phyloP scores from a whole-genome alignment of 306 rosid genomes.

The Vigna radiata region DNA sequence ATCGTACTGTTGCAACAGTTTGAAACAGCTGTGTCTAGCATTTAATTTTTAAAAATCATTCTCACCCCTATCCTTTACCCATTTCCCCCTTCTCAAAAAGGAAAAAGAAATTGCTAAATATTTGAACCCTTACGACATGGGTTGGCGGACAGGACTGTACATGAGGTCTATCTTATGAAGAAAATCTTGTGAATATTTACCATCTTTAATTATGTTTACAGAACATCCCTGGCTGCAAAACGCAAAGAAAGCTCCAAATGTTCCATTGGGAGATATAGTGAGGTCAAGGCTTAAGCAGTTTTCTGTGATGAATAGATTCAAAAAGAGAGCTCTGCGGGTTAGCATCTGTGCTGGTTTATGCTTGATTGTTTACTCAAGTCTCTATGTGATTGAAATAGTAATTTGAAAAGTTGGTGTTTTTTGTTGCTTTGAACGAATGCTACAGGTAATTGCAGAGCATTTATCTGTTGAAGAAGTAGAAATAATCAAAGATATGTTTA shows the following conservation, averaged over 20 bases:
- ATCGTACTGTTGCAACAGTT: constrained; percentile 15
- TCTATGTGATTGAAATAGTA: constrained; percentile 21
- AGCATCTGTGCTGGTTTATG: constrained; percentile 49
- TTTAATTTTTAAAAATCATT: constrained; percentile 12
- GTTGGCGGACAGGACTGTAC: constrained; percentile 32
- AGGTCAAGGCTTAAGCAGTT: constrained; percentile 93
- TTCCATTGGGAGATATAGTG: constrained; percentile 92
- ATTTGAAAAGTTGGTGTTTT: constrained; percentile 31
- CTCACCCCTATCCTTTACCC: constrained; percentile 9
- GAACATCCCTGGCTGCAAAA: constrained; percentile 94
- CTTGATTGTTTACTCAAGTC: constrained; percentile 41
- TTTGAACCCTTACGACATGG: constrained; percentile 21
- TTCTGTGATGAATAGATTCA: constrained; percentile 93
- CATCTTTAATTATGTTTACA: constrained; percentile 47
- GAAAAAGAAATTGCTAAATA: neutral
- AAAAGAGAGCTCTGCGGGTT: constrained; percentile 94
- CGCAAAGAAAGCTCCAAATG: constrained; percentile 91
- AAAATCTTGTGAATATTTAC: constrained; percentile 39
- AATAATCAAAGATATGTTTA: constrained; percentile 90
- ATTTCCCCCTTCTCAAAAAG: neutral
- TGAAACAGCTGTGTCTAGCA: neutral
- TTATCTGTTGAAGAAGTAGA: constrained; percentile 93
- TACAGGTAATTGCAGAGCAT: constrained; percentile 92
- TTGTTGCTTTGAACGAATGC: constrained; percentile 41
- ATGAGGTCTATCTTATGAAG: constrained; percentile 18